phyloP scores from a whole-genome alignment of 208 protist genomes.

The Tritrichomonas musculus region DNA sequence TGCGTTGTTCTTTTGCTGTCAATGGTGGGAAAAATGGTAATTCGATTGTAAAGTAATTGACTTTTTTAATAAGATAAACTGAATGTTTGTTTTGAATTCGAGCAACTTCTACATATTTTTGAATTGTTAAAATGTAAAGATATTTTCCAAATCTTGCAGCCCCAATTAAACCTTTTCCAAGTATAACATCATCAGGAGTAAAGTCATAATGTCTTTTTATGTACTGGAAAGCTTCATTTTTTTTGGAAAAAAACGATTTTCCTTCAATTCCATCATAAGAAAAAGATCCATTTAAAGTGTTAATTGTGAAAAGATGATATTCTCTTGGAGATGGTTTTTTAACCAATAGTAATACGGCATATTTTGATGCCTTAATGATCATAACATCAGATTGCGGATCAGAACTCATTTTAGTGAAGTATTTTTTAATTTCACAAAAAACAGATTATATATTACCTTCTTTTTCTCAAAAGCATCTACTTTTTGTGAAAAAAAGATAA shows the following conservation, averaged over 20 bases:
- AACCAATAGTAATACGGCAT: too few species aligned
- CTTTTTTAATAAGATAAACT: background rate
- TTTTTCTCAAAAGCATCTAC: too few species aligned
- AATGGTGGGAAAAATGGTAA: background rate
- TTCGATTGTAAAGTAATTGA: background rate
- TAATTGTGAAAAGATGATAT: background rate
- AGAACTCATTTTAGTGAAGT: too few species aligned
- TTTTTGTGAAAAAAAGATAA: too few species aligned
- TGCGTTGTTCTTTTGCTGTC: background rate
- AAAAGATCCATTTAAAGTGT: background rate
- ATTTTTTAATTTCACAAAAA: too few species aligned
- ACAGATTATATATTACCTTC: too few species aligned
- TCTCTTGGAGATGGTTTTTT: too few species aligned
- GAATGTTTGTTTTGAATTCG: background rate
- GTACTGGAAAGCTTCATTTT: background rate
- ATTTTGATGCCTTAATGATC: too few species aligned
- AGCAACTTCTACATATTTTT: background rate
- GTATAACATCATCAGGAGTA: too few species aligned
- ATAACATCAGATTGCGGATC: too few species aligned
- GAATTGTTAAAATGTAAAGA: background rate
- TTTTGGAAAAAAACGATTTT: background rate
- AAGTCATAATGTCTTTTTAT: background rate
- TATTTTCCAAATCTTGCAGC: background rate
- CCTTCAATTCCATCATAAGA: background rate
- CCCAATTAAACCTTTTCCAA: background rate